These are phyloP conservation scores for Boletus sp. DNA, from an alignment of 768 basidiomycete species.

Conservation along the genomic window DNA sequence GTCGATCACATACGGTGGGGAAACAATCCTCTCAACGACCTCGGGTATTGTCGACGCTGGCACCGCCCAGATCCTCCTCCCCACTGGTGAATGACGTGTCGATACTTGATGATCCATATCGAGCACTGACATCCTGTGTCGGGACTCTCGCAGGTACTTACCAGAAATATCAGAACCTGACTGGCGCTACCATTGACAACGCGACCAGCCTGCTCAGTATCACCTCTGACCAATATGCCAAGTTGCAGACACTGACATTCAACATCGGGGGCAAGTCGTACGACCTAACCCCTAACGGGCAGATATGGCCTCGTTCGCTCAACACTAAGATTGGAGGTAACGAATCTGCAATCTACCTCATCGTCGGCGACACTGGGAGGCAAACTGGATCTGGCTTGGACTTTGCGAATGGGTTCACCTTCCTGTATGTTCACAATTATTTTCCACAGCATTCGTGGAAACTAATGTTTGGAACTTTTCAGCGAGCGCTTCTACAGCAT, in stretches of 20 bases:
- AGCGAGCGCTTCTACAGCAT: slow-evolving; percentile 45
- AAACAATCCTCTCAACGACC: neutral
- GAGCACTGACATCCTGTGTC: neutral
- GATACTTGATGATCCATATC: neutral
- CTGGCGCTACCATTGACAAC: slow-evolving; percentile 26
- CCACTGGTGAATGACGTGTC: slow-evolving; percentile 14
- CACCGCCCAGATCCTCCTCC: slow-evolving; percentile 27
- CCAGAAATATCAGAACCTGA: slow-evolving; percentile 16
- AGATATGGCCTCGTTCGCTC: slow-evolving; percentile 37
- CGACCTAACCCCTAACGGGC: slow-evolving; percentile 25
- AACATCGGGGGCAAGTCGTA: slow-evolving; percentile 14
- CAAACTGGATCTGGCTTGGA: slow-evolving; percentile 13
- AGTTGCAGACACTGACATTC: slow-evolving; percentile 25
- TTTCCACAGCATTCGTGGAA: neutral
- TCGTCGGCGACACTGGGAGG: slow-evolving; percentile 21
- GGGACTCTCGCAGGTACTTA: slow-evolving; percentile 16
- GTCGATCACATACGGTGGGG: neutral
- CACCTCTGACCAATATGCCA: slow-evolving; percentile 19
- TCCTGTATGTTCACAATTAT: slow-evolving; percentile 5
- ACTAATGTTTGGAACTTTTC: neutral
- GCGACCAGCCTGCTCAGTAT: slow-evolving; percentile 27
- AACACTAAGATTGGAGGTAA: slow-evolving; percentile 30
- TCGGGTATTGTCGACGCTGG: slow-evolving; percentile 28
- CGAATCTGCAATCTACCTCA: slow-evolving; percentile 25
- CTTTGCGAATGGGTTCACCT: slow-evolving; percentile 20